Conservation (phyloP, 805 yeast species). For the Pichia gijzeniarum region DNA sequence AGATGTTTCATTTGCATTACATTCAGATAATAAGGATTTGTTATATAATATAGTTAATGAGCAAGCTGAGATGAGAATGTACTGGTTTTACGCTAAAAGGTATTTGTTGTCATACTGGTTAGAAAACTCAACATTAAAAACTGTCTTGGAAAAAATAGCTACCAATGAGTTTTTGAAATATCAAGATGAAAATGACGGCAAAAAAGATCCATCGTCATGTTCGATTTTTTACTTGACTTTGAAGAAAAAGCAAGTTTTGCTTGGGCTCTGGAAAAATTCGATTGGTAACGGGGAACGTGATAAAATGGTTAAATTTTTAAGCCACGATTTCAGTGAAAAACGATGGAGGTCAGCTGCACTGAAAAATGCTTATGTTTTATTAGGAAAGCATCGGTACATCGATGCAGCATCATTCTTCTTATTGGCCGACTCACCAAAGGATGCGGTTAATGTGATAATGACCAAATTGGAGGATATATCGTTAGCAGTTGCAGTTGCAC, state of each 20-base stretch:
- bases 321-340: slow-evolving; percentile 64
- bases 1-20: slow-evolving; percentile 83
- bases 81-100: slow-evolving; percentile 55
- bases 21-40: slow-evolving; percentile 70
- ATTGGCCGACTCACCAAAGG: slow-evolving; percentile 67
- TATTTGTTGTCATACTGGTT: slow-evolving; percentile 73
- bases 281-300: slow-evolving; percentile 72
- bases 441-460: slow-evolving; percentile 69
- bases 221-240: slow-evolving; percentile 75
- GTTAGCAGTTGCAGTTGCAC: slow-evolving; percentile 74
- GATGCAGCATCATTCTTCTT: slow-evolving; percentile 90
- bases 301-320: slow-evolving; percentile 72
- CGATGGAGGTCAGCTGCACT: slow-evolving; percentile 87
- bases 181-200: slow-evolving; percentile 36
- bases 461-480: slow-evolving; percentile 61
- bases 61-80: slow-evolving; percentile 30
- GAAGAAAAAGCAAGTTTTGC: slow-evolving; percentile 64
- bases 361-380: slow-evolving; percentile 84
- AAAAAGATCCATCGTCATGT: slow-evolving; percentile 65
- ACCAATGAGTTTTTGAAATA: slow-evolving; percentile 51
- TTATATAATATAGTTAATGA: slow-evolving; percentile 44
- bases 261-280: slow-evolving; percentile 80
- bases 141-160: slow-evolving; percentile 63
- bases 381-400: slow-evolving; percentile 79
- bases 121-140: slow-evolving; percentile 37